A percentile compares a stretch with the other conserved stretches of the same genome.
Conservation (phyloP, 2,329 filamentous ascomycete genomes). For the Fusarium sp. region DNA sequence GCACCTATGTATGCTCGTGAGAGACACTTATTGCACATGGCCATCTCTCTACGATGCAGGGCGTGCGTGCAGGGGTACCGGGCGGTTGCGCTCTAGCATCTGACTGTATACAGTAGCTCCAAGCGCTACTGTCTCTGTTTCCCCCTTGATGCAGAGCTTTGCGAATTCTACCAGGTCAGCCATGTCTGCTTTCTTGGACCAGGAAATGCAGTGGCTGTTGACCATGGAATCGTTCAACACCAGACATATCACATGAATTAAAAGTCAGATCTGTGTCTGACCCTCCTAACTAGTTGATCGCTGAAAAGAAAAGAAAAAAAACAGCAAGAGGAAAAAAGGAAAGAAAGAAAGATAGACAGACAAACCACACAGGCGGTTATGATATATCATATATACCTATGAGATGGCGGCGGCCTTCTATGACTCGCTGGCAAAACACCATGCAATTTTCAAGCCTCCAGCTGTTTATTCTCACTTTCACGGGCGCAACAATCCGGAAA, state of each 20-base stretch:
- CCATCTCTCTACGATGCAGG: slow-evolving; percentile 8
- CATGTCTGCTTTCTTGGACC: background rate
- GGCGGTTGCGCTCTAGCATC: slow-evolving; percentile 20
- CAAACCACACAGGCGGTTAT: background rate
- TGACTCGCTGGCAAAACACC: slow-evolving; percentile 12
- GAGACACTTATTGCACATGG: slow-evolving; percentile 10
- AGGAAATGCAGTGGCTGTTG: background rate
- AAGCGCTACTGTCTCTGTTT: slow-evolving; percentile 6
- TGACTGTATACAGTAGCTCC: slow-evolving; percentile 5
- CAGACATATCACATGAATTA: background rate
- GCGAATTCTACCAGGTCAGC: background rate
- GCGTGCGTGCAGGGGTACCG: slow-evolving; percentile 9
- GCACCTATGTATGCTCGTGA: slow-evolving; percentile 5
- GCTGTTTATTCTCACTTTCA: slow-evolving; percentile 9
- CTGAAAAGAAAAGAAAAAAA: background rate
- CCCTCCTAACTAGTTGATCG: background rate
- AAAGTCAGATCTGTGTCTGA: slow-evolving; percentile 15
- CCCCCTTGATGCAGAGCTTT: slow-evolving; percentile 1
- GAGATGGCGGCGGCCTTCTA: background rate
- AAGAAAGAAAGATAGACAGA: background rate
- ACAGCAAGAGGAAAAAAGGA: background rate
- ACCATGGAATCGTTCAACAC: background rate
- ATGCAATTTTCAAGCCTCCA: slow-evolving; percentile 7
- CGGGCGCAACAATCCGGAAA: slow-evolving; percentile 12
- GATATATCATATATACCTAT: slow-evolving; percentile 2